These are phyloP conservation scores for Amylostereum areolatum DNA, from an alignment of 1,284 basidiomycete species.

Conservation along the genomic window DNA sequence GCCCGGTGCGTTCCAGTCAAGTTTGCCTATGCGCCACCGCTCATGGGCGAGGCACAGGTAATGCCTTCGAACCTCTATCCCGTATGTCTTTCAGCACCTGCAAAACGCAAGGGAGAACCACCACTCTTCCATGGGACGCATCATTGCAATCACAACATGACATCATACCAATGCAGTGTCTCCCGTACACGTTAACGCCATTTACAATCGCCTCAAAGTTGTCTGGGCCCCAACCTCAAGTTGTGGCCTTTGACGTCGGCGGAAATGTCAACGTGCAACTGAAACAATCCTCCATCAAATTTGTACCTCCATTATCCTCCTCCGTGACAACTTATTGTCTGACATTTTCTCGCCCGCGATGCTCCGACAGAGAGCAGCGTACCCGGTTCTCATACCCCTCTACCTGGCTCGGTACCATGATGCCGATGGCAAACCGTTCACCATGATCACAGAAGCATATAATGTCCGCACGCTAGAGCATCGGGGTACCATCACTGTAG, in stretches of 20 bases:
- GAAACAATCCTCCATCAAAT: no score
- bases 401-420: slow-evolving; percentile 30
- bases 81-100: slow-evolving; percentile 17
- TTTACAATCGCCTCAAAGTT: no score
- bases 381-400: slow-evolving; percentile 36
- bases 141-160: slow-evolving; percentile 27
- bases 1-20: no score
- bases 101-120: no score
- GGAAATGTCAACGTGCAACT: no score
- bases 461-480: not conserved
- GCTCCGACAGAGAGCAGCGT: slow-evolving; percentile 33
- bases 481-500: no score
- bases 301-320: no score
- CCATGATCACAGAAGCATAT: not conserved
- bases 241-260: no score
- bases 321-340: slow-evolving; percentile 8
- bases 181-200: no score
- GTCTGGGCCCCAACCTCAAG: no score
- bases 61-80: slow-evolving; percentile 23
- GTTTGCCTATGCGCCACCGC: no score
- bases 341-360: slow-evolving; percentile 11
- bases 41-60: slow-evolving; percentile 12
- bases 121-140: slow-evolving; percentile 5
- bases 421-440: not conserved
- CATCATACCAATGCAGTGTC: not conserved